phyloP scores from a whole-genome alignment of 192 early-diverging fungal genomes.

The Entomortierella chlamydospora region DNA sequence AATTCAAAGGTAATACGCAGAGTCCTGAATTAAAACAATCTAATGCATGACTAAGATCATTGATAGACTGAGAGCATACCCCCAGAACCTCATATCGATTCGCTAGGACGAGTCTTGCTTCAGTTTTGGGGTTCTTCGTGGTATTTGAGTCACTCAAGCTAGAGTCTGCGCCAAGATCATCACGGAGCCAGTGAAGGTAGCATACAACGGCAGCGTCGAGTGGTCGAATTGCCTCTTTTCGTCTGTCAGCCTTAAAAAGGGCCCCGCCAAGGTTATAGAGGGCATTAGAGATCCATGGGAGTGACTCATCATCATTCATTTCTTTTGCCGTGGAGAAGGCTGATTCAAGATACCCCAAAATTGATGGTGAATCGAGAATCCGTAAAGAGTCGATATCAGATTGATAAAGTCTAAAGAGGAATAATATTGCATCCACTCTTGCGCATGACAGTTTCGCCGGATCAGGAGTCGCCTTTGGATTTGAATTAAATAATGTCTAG shows the following conservation, averaged over 20 bases:
- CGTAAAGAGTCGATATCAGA: neutral
- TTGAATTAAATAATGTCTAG: conserved; percentile 6
- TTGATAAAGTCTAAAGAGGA: conserved; percentile 28
- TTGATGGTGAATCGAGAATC: neutral
- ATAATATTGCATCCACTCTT: conserved; percentile 38
- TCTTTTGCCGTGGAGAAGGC: conserved; percentile 28
- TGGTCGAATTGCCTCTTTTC: conserved; percentile 50
- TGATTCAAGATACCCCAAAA: conserved; percentile 34
- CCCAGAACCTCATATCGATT: conserved; percentile 46
- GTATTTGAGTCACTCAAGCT: neutral
- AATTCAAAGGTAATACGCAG: conserved; percentile 9
- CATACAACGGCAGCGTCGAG: conserved; percentile 27
- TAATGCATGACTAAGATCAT: conserved; percentile 7
- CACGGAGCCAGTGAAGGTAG: conserved; percentile 18
- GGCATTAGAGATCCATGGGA: conserved; percentile 63
- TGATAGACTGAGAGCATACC: conserved; percentile 21
- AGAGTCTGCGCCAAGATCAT: neutral
- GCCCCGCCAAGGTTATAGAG: conserved; percentile 62
- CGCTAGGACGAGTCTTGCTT: conserved; percentile 11
- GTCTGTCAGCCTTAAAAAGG: conserved; percentile 41
- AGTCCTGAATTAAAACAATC: conserved; percentile 29
- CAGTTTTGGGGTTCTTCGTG: neutral
- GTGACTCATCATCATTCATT: conserved; percentile 53
- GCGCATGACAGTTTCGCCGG: conserved; percentile 38
- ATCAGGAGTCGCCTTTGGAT: conserved; percentile 10